Evolutionary conservation across 1,284 basidiomycete species (phyloP), one percentile per base, ranked within the genome.

Genomic region (Vanrija sp.): DNA sequence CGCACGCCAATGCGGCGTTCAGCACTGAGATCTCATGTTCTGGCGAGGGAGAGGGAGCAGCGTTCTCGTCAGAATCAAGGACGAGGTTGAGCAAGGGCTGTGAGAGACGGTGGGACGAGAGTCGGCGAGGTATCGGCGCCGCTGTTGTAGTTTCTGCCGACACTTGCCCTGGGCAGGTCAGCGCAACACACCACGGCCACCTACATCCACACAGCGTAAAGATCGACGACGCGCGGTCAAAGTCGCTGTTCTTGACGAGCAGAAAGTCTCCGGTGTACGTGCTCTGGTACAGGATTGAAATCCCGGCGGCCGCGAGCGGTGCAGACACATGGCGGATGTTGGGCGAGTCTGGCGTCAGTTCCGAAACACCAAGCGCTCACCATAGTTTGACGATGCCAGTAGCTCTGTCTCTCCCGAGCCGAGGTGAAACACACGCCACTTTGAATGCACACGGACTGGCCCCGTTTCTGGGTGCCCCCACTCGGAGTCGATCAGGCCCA

Each of bases 211-310:
- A 59, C 3, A 48, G 29, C 1, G 57, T 57, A 49, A 74, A 73
- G 54, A 76, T 67, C 6, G 38, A 49, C 6, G 64, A 57, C 12
- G 72, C 67, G 10, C 56, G 54, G 18, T 64, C 65, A 55, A 72
- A 74, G 46, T 71, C 67, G 2, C 56, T 48, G 34, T 63, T 64
- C 49, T 71, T 71, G 43, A 74, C 89, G 61, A 91, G 83, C 49
- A 91, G 85, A 72, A 88, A 91, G 74, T 91, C 88, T 65, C 87
- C 86, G 81, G 86, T 85, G 71, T 91, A 89, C 10, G 86, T 88
- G 5, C 88, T 89, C 71, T 89, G 89, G 70, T 90, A 91, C 6
- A 91, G 78, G 54, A 91, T 91, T 26, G 87, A 87, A 43, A 91
- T 89, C 9, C 87, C 88, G 38, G 86, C 88, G 23, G 82, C 83